phyloP scores from a whole-genome alignment of 176 grass and related monocot genomes.

The Miscanthus lutarioriparius region DNA sequence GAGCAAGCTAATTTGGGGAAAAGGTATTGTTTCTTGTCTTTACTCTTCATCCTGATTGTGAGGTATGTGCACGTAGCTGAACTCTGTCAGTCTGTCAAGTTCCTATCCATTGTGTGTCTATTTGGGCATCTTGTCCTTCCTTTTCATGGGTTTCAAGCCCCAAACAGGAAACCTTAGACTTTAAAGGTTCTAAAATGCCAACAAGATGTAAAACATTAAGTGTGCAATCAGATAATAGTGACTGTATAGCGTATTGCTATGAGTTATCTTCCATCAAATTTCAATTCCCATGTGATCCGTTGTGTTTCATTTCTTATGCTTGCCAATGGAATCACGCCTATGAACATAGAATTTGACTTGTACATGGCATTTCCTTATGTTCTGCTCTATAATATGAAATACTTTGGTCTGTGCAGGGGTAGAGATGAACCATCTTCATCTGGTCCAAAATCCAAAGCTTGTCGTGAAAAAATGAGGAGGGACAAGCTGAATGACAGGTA shows the following conservation, averaged over 20 bases:
- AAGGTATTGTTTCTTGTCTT: slow-evolving; percentile 36
- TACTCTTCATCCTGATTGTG: neutral
- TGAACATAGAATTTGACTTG: neutral
- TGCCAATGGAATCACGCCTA: neutral
- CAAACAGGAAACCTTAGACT: neutral
- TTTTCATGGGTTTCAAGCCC: neutral
- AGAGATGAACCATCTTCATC: slow-evolving; percentile 53
- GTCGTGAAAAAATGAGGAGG: slow-evolving; percentile 75
- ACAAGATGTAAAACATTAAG: neutral
- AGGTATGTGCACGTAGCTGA: neutral
- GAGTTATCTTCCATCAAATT: neutral
- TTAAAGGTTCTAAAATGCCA: neutral
- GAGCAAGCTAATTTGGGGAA: slow-evolving; percentile 49
- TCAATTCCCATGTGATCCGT: neutral
- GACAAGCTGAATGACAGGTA: slow-evolving; percentile 81
- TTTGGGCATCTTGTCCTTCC: neutral
- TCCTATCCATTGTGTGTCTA: neutral
- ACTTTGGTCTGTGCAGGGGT: slow-evolving; percentile 36
- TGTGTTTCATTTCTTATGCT: neutral
- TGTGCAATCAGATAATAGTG: neutral
- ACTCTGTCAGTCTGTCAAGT: neutral
- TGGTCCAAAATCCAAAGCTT: slow-evolving; percentile 68
- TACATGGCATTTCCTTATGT: neutral
- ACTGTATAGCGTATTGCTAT: slow-evolving; percentile 1
- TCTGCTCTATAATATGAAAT: neutral